Evolutionary conservation across 139 green algal genomes (phyloP).

Genomic region (Chlamydomonas sp.): DNA sequence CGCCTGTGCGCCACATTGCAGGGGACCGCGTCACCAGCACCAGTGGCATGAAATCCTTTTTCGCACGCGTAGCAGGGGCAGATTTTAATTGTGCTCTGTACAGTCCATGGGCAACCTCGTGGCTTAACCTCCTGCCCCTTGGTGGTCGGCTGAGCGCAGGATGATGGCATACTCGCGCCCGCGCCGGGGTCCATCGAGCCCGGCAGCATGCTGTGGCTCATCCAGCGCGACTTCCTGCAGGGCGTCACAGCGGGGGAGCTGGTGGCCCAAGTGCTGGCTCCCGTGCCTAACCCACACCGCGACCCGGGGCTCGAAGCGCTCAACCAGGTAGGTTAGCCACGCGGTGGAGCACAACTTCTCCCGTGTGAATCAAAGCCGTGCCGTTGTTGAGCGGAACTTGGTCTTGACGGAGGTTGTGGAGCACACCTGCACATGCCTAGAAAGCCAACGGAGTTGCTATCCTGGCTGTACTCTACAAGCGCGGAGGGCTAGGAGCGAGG

Average conservation of each 20-base stretch:
- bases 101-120: too few relatives aligned
- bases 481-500: too few relatives aligned
- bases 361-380: too few relatives aligned
- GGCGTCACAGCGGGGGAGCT: constrained; percentile 78
- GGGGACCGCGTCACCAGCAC: neutral
- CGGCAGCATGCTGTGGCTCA: constrained; percentile 92
- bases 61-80: too few relatives aligned
- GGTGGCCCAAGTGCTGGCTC: constrained; percentile 72
- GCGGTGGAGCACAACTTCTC: neutral
- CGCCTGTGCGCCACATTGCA: neutral
- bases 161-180: neutral
- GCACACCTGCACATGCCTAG: too few relatives aligned
- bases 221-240: constrained; percentile 93
- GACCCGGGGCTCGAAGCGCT: constrained; percentile 34
- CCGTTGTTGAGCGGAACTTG: too few relatives aligned
- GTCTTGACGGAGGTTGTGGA: too few relatives aligned
- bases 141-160: neutral
- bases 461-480: too few relatives aligned
- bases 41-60: neutral
- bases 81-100: too few relatives aligned
- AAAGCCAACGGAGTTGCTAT: too few relatives aligned
- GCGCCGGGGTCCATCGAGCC: constrained; percentile 56
- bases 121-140: too few relatives aligned
- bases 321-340: constrained; percentile 20
- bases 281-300: constrained; percentile 80